Conservation (phyloP, 345 rosid genomes). For the Carallia pectinifolia region DNA sequence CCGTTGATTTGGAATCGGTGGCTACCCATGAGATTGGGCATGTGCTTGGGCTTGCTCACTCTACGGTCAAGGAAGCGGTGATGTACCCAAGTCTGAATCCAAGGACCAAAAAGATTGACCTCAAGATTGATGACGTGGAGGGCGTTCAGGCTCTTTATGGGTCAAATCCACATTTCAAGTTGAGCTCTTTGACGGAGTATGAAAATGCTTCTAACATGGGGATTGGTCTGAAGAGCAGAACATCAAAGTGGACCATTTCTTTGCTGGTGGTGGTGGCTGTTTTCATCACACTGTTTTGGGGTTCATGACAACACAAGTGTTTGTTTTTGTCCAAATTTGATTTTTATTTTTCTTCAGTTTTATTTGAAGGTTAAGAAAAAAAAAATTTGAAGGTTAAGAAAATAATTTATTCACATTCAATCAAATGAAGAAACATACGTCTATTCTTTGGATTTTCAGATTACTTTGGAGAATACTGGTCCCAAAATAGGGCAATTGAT, state of each 20-base stretch:
- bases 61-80: conserved; percentile 73
- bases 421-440: neutral
- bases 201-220: conserved; percentile 52
- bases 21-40: conserved; percentile 97
- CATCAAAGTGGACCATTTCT: conserved; percentile 32
- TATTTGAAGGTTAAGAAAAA: neutral
- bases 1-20: conserved; percentile 90
- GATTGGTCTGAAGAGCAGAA: conserved; percentile 9
- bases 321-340: neutral
- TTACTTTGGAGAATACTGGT: too few relatives aligned
- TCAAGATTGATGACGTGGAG: conserved; percentile 78
- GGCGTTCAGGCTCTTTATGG: conserved; percentile 76
- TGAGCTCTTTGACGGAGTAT: conserved; percentile 52
- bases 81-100: conserved; percentile 92
- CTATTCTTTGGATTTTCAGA: neutral
- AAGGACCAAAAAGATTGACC: conserved; percentile 54
- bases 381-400: neutral
- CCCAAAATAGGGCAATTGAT: too few relatives aligned
- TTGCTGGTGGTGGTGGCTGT: conserved; percentile 26
- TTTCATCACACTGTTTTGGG: conserved; percentile 22
- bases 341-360: neutral
- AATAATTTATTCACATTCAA: neutral
- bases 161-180: conserved; percentile 64
- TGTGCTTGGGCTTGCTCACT: conserved; percentile 75
- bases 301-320: neutral